Evolutionary conservation across 2,329 filamentous ascomycete genomes (phyloP), one percentile per base, ranked within the genome.

Genomic region (Trichophyton benhamiae): DNA sequence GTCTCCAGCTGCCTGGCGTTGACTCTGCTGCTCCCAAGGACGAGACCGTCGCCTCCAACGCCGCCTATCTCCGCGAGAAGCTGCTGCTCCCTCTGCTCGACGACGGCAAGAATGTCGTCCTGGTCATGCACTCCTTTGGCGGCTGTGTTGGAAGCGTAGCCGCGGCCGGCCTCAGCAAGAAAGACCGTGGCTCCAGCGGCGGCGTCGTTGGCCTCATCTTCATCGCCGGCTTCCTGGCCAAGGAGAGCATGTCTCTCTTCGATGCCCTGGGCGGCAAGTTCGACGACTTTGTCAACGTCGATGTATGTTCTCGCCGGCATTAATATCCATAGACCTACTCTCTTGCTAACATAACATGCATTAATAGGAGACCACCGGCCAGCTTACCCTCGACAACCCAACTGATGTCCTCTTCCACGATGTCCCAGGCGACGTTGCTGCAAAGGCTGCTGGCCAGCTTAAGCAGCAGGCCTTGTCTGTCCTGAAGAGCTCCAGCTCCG

Each of bases 41-140:
- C 17, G 27, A 63, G 5, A 68, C 70, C 27, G 66, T 70, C 27
- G 58, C 61, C 3, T 61, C 66, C 7, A 72, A 74, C 60, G 65
- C 70, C 22, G 66, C 65, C 2, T 65, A 66, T 9, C 64, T 72
- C 3, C 67, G 66, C 6, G 57, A 67, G 3, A 57, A 69, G 1
- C 63, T 74, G 15, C 64, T 68, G 11, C 52, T 66, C 41, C 69
- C 69, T n/a, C 59, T 63, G 2, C 70, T 75, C 49, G 67, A 70
- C 25, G 57, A 61, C 15, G 69, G 70, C 8, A 73, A 72, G 36
- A 70, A 75, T 46, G 71, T 75, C 5, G 58, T 76, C 8, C 64
- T 76, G 9, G 61, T 74, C 3, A 64, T 68, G 36, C 73, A 76
- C 60, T 74, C 72, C 22, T 76, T 74, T 67, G 67, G 69, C 20